Base-by-base conservation (phyloP, 1,284 basidiomycete genomes). In the Violaceomyces palustris region DNA sequence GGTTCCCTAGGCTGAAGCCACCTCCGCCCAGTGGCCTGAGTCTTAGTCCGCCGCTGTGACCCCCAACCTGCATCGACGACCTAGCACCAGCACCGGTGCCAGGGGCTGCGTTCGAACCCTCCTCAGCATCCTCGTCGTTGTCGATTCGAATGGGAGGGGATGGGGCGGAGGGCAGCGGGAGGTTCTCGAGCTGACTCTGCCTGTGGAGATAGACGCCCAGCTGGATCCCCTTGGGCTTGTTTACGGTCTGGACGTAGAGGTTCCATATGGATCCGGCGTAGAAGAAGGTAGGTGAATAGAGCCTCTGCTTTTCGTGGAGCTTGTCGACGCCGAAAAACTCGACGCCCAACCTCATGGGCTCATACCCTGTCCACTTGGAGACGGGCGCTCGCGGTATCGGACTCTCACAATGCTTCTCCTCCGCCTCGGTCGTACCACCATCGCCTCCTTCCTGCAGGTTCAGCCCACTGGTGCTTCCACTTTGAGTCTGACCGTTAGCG, bases 181-280 rank as follows among this genome's bases (percentile, higher is more conserved):
- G 44, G 15, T 80, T 79, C 52, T 86, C 87, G 31, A 85, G 79
- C 47, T 77, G 81, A 25, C 83, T 85, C 73, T 92, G 88, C 9
- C 90, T 80, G 68, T 92, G 88, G 3, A 96, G 79, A 65, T 94
- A 96, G 37, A 94, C 83, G 1, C 91, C 90, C 0, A 94, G 78
- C 70, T 94, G 89, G 1, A 81, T 80, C 26, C 77, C 77, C 46
- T 78, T 79, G 62, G 83, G 85, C 76, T 84, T 85, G 50, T 82
- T 79, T 32, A 85, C 81, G 37, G 88, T 81, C 69, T 93, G 89
- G 27, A 92, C 83, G 67, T 93, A 94, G 5, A 90, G 82, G 57
- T 90, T 89, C 28, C 85, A 88, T 27, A 88, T 77, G 3, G 84
- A 87, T 40, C 83, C 65, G 3, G 78, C 56, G 50, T 78, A 78